These are phyloP conservation scores for Arthrobotrys musiformis DNA, from an alignment of 2,329 filamentous ascomycete species.

Conservation along the genomic window DNA sequence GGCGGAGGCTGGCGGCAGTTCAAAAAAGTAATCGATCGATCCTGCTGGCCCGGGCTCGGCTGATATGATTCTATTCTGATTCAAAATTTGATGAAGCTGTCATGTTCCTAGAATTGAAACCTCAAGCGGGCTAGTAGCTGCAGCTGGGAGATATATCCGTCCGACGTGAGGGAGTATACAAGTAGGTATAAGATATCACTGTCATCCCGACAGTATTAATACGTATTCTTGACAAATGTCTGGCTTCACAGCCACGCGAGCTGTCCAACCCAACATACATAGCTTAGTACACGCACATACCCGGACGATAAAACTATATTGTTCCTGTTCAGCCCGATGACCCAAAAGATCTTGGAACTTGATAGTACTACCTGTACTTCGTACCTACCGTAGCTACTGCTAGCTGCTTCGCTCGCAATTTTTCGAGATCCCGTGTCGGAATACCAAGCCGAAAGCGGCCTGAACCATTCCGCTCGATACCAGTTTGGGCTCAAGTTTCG, in stretches of 20 bases:
- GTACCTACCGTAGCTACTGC: too few species aligned
- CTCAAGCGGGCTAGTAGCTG: too few species aligned
- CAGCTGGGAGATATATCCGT: too few species aligned
- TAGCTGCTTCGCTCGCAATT: slow-evolving; percentile 12
- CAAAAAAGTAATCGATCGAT: not conserved
- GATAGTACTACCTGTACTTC: not conserved
- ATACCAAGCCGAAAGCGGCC: slow-evolving; percentile 34
- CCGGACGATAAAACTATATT: not conserved
- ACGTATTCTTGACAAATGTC: slow-evolving; percentile 26
- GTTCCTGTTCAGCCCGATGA: slow-evolving; percentile 33
- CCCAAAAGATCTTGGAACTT: not conserved
- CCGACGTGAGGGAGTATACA: not conserved
- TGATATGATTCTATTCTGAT: not conserved
- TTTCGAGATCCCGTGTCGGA: slow-evolving; percentile 24
- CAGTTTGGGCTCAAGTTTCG: slow-evolving; percentile 17
- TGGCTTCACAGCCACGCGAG: slow-evolving; percentile 26
- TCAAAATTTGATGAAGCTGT: too few species aligned
- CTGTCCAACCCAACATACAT: too few species aligned
- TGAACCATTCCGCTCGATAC: slow-evolving; percentile 10
- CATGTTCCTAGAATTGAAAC: too few species aligned
- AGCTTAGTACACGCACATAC: not conserved
- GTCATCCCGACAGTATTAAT: slow-evolving; percentile 29
- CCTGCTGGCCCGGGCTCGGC: too few species aligned
- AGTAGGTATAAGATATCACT: not conserved
- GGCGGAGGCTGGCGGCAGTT: slow-evolving; percentile 31